Base-by-base conservation (phyloP, 345 rosid species). In the Passiflora organensis region DNA sequence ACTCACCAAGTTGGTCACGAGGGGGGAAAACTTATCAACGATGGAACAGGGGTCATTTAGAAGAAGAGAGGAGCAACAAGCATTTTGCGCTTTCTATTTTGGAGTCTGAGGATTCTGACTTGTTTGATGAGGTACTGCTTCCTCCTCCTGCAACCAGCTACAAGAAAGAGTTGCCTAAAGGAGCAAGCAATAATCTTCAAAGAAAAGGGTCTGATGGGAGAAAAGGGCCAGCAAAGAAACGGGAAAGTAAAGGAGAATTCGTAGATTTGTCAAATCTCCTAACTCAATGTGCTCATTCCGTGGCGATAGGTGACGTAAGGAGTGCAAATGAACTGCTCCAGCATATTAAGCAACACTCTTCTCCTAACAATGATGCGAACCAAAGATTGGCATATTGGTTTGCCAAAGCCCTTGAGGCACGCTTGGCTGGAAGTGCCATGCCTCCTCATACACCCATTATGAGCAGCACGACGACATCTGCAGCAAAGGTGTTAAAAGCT, bases 331-430 rank as follows among this genome's bases (percentile, higher is more conserved):
- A 60, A 4, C 50, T 67, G 13, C 67, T 72, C 21, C 42, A 46
- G 43, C 56, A 64, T 66, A 60, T 72, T 22, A 67, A 70, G 60
- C 62, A 48, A 32, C 59, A 63, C 25, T 62, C 73, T 23, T 72
- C 70, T 13, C 60, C 67, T 28, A 59, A 39, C 8, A 73, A 73
- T 0, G 69, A 72, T 34, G 73, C 62, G 59, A 63, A 53, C n/a
- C 73, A 72, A 62, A 76, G 96, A 63, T 32, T 82, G 46, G 91
- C 89, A n/a, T 72, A 80, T 72, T 77, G 77, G 65, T 76, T 84
- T 15, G 80, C 77, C 0, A 69, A 75, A 15, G 87, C 79, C 20
- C 83, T 87, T 14, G 82, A 87, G 48, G 76, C 75, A 0, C 89
- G 96, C 16, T 32, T 87, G 6, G 59, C 68, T 0, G 96, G 89